Evolutionary conservation across 2,329 filamentous ascomycete genomes (phyloP), one percentile per base, ranked within the genome.

Genomic region (Ceratocystis albifundus): DNA sequence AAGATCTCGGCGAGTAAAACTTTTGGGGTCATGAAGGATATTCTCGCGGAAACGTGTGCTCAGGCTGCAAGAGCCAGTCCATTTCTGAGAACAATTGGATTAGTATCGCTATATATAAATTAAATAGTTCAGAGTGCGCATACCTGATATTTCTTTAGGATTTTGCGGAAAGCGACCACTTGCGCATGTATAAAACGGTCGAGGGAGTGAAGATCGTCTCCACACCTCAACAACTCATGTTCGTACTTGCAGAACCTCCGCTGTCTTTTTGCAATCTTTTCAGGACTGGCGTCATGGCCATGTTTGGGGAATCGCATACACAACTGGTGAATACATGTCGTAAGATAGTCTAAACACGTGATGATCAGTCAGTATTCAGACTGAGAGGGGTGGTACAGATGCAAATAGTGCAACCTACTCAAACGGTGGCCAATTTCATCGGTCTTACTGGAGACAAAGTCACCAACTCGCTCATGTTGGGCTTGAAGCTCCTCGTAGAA

Each of bases 111-210:
- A 12, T 61, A 17, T 20, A 4, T 15, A 59, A n/a, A 20, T 59
- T 30, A 25, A 48, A n/a, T 25, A 25, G 20, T 10, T 4, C 1
- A 22, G 32, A n/a, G 28, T 50, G 15, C 22, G 66, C 76, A n/a
- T 76, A 84, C 83, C 78, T 80, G 82, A 76, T 94, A 93, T 73
- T 95, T 95, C 74, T 93, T 94, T 44, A 92, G 77, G 46, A 95
- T 86, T 76, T 95, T 95, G 66, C 84, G 83, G 71, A 95, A 92
- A 3, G 88, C 90, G 3, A 87, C 83, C 8, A 86, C 80, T 73
- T 95, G 90, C 1, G 88, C 87, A 68, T 82, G 80, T 69, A 87
- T 83, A 71, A 93, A 95, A 53, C 89, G 84, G 45, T 84, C 82
- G 4, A 94, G 78, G 3, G 83, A 82, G 65, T 83, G 81, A 65